These are phyloP conservation scores for Chenopodium berlandieri DNA, from an alignment of 148 eudicot genomes.

Conservation along the genomic window DNA sequence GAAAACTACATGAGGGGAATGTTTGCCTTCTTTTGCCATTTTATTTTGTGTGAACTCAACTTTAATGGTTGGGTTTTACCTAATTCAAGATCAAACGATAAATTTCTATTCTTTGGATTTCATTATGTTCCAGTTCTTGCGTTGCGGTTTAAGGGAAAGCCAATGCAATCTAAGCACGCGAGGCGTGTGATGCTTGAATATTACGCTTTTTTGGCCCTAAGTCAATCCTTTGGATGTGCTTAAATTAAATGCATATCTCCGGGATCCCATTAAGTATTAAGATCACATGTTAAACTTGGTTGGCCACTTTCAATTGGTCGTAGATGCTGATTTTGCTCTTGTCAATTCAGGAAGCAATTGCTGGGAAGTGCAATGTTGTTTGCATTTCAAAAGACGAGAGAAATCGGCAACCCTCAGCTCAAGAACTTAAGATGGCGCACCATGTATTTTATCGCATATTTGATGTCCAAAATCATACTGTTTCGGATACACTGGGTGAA, in stretches of 20 bases:
- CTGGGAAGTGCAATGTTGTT: slow-evolving; percentile 72
- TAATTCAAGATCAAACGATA: no score
- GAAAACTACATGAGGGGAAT: no score
- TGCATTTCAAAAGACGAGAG: slow-evolving; percentile 68
- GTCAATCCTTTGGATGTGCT: background rate
- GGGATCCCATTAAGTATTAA: background rate
- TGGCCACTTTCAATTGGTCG: background rate
- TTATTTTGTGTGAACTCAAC: no score
- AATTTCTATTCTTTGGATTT: background rate
- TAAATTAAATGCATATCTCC: background rate
- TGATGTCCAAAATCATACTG: slow-evolving; percentile 46
- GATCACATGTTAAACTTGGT: slow-evolving; percentile 9
- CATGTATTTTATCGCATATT: slow-evolving; percentile 73
- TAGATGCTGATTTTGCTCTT: slow-evolving; percentile 32
- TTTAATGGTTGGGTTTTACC: no score
- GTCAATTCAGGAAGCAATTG: slow-evolving; percentile 64
- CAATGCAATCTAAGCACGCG: background rate
- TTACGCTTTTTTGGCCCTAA: background rate
- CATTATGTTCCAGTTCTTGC: background rate
- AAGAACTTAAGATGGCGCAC: slow-evolving; percentile 57
- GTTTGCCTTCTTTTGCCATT: no score
- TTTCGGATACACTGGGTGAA: slow-evolving; percentile 59
- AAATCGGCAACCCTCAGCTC: slow-evolving; percentile 62
- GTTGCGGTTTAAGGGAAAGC: background rate
- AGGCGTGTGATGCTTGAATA: background rate